Evolutionary conservation across 192 early-diverging fungal genomes (phyloP), one percentile per base, ranked within the genome.

Genomic region (Backusella australiensis): DNA sequence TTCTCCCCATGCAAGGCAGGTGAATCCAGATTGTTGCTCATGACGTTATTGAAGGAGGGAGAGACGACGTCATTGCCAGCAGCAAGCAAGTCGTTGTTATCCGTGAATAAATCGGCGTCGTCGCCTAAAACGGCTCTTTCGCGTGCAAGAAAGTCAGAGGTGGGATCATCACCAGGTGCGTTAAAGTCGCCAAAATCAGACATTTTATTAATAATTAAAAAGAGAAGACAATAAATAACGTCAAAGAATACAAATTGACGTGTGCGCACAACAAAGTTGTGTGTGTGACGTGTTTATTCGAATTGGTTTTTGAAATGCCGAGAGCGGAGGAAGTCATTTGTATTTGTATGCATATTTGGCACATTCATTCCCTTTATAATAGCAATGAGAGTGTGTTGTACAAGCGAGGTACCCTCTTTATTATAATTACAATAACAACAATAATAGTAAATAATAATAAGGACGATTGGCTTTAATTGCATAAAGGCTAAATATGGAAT

Each of bases 91-190:
- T 56, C 23, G 56, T 63, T 63, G n/a, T 63, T 29, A 7, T 80
- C 67, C 29, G 82, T 59, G 72, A 94, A 89, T 49, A 90, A 81
- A 79, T 90, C 90, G 21, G 91, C 91, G 73, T 92, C 92, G 19
- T 86, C 86, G 59, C 93, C 93, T 39, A 94, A 84, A 19, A 87
- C 84, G 15, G 89, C 92, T 34, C 90, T 88, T 83, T 94, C 93
- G 71, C 90, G 86, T 23, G 93, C 92, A 59, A 94, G 87, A 70
- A 94, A 94, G 46, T 93, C 91, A 74, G 89, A 89, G 35, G 88
- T 90, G 29, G 91, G 92, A 73, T 94, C 92, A 74, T 83, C 85
- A 3, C 78, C 53, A 44, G 80, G 56, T 67, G 75, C 44, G 67
- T 75, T 82, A 44, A 84, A 84, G 49, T 76, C 80, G 39, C 83